A percentile compares a stretch with the other conserved stretches of the same genome.
These are phyloP conservation scores for Cucumis cinereus DNA, from an alignment of 306 rosid species.

Conservation along the genomic window DNA sequence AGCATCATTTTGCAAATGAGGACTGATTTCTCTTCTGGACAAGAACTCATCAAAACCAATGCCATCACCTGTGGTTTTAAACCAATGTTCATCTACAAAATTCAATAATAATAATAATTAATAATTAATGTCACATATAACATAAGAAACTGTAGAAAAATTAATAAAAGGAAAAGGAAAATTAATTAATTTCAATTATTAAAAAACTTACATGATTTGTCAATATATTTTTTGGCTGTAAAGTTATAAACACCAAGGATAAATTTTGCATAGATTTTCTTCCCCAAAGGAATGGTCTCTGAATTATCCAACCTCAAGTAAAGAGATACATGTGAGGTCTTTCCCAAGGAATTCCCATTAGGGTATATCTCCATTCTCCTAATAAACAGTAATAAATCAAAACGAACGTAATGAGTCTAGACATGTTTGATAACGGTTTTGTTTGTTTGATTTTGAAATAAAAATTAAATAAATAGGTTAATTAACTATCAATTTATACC, in stretches of 20 bases:
- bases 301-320: conserved; percentile 3
- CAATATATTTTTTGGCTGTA: neutral
- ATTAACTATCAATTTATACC: no score
- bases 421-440: no score
- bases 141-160: neutral
- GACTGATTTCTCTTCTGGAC: neutral
- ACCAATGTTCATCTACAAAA: conserved; percentile 2
- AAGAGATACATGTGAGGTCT: neutral
- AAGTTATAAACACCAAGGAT: neutral
- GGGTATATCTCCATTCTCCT: neutral
- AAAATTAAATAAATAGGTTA: no score
- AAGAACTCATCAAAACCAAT: neutral
- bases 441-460: neutral
- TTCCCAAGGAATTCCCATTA: neutral
- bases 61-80: neutral
- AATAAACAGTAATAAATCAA: neutral
- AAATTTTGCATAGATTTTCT: conserved; percentile 4
- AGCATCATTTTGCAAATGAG: neutral
- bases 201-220: neutral
- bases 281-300: neutral
- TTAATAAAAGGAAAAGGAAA: no score
- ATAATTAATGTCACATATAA: neutral
- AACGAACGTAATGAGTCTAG: neutral
- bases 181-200: neutral
- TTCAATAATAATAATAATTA: neutral